These are phyloP conservation scores for Digitaria exilis DNA, from an alignment of 202 grass and related monocot species.

Conservation along the genomic window DNA sequence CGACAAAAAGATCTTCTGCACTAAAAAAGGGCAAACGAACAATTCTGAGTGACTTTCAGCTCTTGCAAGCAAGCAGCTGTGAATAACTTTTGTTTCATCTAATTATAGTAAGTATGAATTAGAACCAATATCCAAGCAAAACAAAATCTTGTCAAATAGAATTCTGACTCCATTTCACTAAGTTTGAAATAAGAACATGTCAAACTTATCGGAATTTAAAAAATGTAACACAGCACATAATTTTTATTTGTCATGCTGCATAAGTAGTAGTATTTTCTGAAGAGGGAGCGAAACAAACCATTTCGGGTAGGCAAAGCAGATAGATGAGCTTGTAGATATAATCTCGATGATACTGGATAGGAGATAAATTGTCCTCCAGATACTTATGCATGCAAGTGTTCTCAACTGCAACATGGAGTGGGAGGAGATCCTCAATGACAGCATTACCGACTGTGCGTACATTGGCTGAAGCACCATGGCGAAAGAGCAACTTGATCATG, in stretches of 20 bases:
- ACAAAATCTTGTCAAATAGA: neutral
- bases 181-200: neutral
- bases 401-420: neutral
- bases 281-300: neutral
- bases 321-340: neutral
- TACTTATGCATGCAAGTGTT: conserved; percentile 11
- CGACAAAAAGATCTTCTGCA: neutral
- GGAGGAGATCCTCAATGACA: neutral
- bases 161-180: neutral
- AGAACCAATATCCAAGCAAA: too few species aligned
- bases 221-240: neutral
- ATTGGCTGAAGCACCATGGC: neutral
- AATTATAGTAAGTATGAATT: too few species aligned
- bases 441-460: neutral
- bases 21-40: neutral
- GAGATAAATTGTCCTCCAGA: neutral
- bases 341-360: neutral
- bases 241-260: neutral
- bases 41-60: neutral
- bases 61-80: neutral
- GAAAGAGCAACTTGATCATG: neutral
- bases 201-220: neutral
- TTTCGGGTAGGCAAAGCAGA: neutral
- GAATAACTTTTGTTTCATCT: neutral
- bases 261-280: neutral